A percentile compares a stretch with the other conserved stretches of the same genome.
These are phyloP conservation scores for Daldinia eschscholtzii DNA, from an alignment of 2,329 filamentous ascomycete species.

Conservation along the genomic window DNA sequence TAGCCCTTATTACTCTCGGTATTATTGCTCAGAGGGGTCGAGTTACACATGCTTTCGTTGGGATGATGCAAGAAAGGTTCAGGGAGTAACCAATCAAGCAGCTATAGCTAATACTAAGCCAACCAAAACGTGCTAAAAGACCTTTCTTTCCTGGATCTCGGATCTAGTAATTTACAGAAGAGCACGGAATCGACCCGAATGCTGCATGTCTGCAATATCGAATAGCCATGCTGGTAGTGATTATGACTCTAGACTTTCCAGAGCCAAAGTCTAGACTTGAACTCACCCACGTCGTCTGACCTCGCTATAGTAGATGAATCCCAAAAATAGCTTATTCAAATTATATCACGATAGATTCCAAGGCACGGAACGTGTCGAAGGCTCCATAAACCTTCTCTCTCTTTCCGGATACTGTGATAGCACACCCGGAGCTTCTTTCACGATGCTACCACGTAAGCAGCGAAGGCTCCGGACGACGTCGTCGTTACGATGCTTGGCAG, in stretches of 20 bases:
- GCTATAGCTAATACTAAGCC: conserved; percentile 23
- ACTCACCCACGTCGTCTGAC: conserved; percentile 31
- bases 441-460: conserved; percentile 33
- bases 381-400: conserved; percentile 21
- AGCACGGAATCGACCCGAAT: conserved; percentile 27
- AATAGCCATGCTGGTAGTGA: conserved; percentile 30
- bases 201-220: conserved; percentile 36
- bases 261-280: conserved; percentile 32
- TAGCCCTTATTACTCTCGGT: conserved; percentile 27
- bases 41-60: conserved; percentile 21
- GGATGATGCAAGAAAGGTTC: conserved; percentile 29
- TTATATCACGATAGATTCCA: conserved; percentile 24
- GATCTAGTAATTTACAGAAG: conserved; percentile 39
- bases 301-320: conserved; percentile 21
- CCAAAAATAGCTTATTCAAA: conserved; percentile 40
- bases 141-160: conserved; percentile 38
- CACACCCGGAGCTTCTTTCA: conserved; percentile 25
- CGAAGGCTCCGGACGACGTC: conserved; percentile 25
- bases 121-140: conserved; percentile 28
- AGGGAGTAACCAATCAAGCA: conserved; percentile 34
- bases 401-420: conserved; percentile 38
- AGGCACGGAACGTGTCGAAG: conserved; percentile 16
- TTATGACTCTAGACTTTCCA: conserved; percentile 32
- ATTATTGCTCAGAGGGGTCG: conserved; percentile 21
- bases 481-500: conserved; percentile 33